Evolutionary conservation across 306 rosid species (phyloP).

Genomic region (Neltuma alba): DNA sequence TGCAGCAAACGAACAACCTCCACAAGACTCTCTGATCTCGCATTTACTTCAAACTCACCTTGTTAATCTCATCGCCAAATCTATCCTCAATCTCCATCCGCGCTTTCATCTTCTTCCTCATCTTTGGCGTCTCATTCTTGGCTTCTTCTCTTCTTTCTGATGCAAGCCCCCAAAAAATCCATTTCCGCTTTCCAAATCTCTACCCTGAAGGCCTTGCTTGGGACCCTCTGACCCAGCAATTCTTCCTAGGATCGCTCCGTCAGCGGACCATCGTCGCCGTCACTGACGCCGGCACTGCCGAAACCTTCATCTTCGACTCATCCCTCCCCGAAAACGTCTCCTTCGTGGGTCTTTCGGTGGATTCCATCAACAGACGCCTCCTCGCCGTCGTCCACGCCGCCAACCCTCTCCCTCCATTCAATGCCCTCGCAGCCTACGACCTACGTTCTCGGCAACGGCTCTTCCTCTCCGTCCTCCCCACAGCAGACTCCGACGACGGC

Average conservation of each 20-base stretch:
- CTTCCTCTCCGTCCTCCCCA: constrained; percentile 62
- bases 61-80: not conserved
- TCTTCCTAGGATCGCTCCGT: constrained; percentile 64
- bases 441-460: constrained; percentile 56
- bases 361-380: constrained; percentile 59
- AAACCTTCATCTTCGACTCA: constrained; percentile 66
- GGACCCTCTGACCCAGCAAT: constrained; percentile 73
- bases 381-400: constrained; percentile 61
- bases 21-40: not conserved
- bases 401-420: constrained; percentile 55
- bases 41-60: not conserved
- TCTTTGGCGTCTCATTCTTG: constrained; percentile 6
- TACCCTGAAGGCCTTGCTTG: constrained; percentile 73
- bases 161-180: constrained; percentile 51
- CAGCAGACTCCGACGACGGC: not conserved
- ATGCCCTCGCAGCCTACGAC: constrained; percentile 84
- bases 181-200: constrained; percentile 75
- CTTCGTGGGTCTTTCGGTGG: constrained; percentile 67
- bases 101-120: constrained; percentile 24
- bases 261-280: constrained; percentile 60
- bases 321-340: constrained; percentile 71
- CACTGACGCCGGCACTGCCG: constrained; percentile 66
- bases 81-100: not conserved
- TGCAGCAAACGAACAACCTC: not conserved
- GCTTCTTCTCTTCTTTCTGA: constrained; percentile 40